Percentiles rank a stretch among this genome's conserved stretches.
These are phyloP conservation scores for Aureobasidium sp. DNA, from an alignment of 2,329 filamentous ascomycete species.

Conservation along the genomic window DNA sequence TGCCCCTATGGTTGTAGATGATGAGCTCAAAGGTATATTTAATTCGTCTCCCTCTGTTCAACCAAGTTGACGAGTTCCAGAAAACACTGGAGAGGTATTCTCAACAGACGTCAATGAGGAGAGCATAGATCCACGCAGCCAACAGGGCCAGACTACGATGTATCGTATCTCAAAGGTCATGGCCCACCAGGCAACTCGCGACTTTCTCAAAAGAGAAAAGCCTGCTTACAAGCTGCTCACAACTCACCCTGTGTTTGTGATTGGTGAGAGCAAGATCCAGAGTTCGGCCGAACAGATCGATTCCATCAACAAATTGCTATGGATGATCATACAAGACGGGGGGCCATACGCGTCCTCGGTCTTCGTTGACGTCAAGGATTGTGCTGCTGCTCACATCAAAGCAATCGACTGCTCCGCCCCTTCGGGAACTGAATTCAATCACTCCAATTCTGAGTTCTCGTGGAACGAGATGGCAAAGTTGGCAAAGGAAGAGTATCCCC, in stretches of 20 bases:
- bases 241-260: constrained; percentile 32
- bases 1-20: not conserved
- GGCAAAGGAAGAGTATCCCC: constrained; percentile 26
- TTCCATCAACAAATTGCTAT: constrained; percentile 29
- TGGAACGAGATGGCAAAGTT: constrained; percentile 28
- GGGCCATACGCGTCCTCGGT: constrained; percentile 25
- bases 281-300: constrained; percentile 24
- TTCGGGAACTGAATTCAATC: constrained; percentile 25
- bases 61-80: not conserved
- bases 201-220: constrained; percentile 27
- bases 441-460: constrained; percentile 16
- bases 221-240: constrained; percentile 30
- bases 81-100: constrained; percentile 22
- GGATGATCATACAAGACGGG: constrained; percentile 3
- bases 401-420: constrained; percentile 24
- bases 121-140: not conserved
- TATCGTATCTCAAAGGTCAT: constrained; percentile 29
- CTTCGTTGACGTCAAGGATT: constrained; percentile 32
- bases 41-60: not conserved
- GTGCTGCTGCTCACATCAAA: constrained; percentile 32
- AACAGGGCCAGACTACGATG: constrained; percentile 28
- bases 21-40: not conserved
- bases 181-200: constrained; percentile 32
- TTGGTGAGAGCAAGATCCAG: constrained; percentile 30
- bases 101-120: constrained; percentile 22